Base-by-base conservation (phyloP, 768 basidiomycete genomes). In the Lactarius psammicola region DNA sequence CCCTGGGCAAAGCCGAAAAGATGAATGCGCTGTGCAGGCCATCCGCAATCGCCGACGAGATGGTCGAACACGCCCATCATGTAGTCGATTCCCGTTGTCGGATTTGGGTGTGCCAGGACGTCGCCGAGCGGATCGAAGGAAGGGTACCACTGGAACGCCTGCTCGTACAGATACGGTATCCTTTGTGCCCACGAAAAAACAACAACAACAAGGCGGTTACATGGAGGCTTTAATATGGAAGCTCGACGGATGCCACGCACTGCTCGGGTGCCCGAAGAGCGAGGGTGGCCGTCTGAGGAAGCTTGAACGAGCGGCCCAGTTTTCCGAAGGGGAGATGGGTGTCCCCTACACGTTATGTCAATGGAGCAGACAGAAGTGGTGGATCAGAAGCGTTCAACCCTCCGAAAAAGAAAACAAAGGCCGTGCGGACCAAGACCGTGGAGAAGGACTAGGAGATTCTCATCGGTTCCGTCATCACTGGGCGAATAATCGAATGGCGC, bases 251-350 rank as follows among this genome's bases (percentile, higher is more conserved):
- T 15, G 36, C 3, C 36, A 78, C 83, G 69, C 76, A 92, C 89
- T 84, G 85, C 71, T 88, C 84, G 20, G 93, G 88, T 2, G 89
- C 94, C 56, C 90, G 85, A 11, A 96, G 73, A 1, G 91, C 83
- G n/a, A 96, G 83, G 1, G 85, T 80, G 2, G 94, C 92, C 0
- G 95, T 96, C 74, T 95, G 94, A 0, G 94, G 95, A n/a, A 97
- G 83, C 69, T 85, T 90, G 56, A 97, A 76, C 11, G 84, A 82
- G 26, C 79, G 80, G 11, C 87, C 93, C 7, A 97, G 84, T 60
- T 86, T 85, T 36, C 81, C 79, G 74, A 97, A 96, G 1, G 93
- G 92, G 3, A 78, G 55, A 65, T 89, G 86, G 0, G 88, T 93
- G 76, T 96, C 94, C 30, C 94, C 94, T 95, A 68, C 31, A 42